Percentiles rank a stretch among this genome's conserved stretches.
Evolutionary conservation across 1,284 basidiomycete genomes (phyloP).

Genomic region (Ceratobasidium sp.): DNA sequence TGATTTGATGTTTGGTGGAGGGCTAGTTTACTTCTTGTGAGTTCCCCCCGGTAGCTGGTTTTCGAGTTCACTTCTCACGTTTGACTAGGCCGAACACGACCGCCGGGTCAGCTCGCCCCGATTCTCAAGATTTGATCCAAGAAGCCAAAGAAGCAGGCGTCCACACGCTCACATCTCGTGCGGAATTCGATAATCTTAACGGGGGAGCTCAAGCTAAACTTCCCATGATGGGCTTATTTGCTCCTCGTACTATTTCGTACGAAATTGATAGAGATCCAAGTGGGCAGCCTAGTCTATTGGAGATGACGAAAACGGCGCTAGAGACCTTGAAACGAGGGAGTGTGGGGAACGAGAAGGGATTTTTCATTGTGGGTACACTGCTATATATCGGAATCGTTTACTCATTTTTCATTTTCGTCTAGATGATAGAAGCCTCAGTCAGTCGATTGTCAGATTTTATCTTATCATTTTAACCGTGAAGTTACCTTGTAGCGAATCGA

Average conservation of each 20-base stretch:
- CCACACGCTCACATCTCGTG: conserved; percentile 47
- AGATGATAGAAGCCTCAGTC: conserved; percentile 43
- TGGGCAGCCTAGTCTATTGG: conserved; percentile 50
- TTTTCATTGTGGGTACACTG: conserved; percentile 52
- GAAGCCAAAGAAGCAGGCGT: conserved; percentile 50
- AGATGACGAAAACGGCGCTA: conserved; percentile 53
- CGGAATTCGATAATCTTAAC: conserved; percentile 50
- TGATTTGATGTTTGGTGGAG: conserved; percentile 53
- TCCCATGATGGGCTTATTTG: conserved; percentile 49
- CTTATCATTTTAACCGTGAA: not conserved
- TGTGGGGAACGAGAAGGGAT: conserved; percentile 48
- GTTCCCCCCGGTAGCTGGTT: not conserved
- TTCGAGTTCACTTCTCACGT: not conserved
- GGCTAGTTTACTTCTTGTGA: conserved; percentile 51
- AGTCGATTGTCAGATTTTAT: not conserved
- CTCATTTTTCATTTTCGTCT: not conserved
- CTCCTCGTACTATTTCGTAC: conserved; percentile 51
- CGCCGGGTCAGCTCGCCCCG: conserved; percentile 49
- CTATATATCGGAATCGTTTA: not conserved
- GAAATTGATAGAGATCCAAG: conserved; percentile 52
- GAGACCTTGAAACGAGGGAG: conserved; percentile 48
- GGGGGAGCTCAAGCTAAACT: conserved; percentile 43
- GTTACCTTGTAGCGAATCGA: conserved; percentile 47
- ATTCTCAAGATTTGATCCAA: conserved; percentile 50
- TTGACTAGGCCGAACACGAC: conserved; percentile 50